Evolutionary conservation across 2,329 filamentous ascomycete species (phyloP), one percentile per base, ranked within the genome.

Genomic region (Gremmenia infestans): DNA sequence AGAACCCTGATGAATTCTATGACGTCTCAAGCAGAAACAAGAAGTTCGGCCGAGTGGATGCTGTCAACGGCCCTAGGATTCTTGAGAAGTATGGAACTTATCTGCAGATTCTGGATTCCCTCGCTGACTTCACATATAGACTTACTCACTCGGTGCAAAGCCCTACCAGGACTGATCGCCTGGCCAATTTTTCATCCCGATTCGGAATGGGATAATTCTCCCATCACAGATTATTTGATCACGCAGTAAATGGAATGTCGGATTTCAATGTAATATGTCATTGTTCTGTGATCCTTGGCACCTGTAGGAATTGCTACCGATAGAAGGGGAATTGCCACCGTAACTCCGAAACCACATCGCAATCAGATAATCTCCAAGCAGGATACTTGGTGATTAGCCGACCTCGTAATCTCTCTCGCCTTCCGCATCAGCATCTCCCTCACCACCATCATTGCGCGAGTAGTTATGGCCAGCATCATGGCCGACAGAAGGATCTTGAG

Each of bases 1-100:
- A 96, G 42, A 96, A 96, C 65, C 84, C 90, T n/a, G 92, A 97
- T 62, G 93, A 97, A 71, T 99, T 96, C 72, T 99, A 94, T 71
- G 94, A 99, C 69, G 87, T 94, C 50, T 88, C 87, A 5, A 89
- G 87, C 14, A 79, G 91, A 52, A 96, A 97, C 73, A 92, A 89
- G 75, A 95, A 96, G 70, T 99, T 96, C 70, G 89, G 91, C 15
- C 86, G 91, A 53, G 95, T 99, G 36, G 91, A 97, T 73, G 88
- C 90, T 52, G 79, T 95, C 70, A 95, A 95, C 70, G 94, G 93
- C 0, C 91, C 92, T 0, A 78, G 90, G 42, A 71, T 99, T 59
- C 73, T 99, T n/a, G 93, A 97, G 75, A 99, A 99, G 88, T 90
- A 80, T 62, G 79, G 54, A 22, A 48, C 42, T 15, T 25, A 40